Evolutionary conservation across 192 early-diverging fungal genomes (phyloP).

Genomic region (Hyaloraphidium curvatum): DNA sequence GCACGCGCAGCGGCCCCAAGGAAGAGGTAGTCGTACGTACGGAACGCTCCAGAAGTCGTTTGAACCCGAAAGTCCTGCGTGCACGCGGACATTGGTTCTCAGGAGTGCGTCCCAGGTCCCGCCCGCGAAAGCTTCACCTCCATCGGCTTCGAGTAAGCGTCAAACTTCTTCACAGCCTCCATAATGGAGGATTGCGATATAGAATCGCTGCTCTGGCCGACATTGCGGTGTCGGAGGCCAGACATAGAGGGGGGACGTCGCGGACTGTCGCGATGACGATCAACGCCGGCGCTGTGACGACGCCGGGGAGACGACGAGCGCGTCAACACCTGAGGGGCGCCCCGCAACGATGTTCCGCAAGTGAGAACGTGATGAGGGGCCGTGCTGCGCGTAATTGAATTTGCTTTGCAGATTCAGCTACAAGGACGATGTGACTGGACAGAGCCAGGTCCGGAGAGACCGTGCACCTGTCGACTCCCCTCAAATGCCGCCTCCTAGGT

Average conservation of each 20-base stretch:
- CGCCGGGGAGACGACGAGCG: not conserved
- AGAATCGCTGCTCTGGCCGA: not conserved
- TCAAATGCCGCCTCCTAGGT: conserved; percentile 14
- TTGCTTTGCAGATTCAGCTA: conserved; percentile 37
- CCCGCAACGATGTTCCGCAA: not conserved
- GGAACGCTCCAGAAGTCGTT: conserved; percentile 54
- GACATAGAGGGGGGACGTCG: not conserved
- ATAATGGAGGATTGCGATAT: too few relatives aligned
- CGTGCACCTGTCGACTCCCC: not conserved
- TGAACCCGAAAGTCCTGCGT: conserved; percentile 75
- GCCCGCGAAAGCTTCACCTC: too few relatives aligned
- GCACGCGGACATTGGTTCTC: too few relatives aligned
- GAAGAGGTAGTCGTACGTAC: too few relatives aligned
- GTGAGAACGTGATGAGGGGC: not conserved
- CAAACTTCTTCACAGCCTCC: conserved; percentile 21
- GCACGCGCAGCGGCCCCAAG: too few relatives aligned
- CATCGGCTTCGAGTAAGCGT: conserved; percentile 89
- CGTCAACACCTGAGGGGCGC: not conserved
- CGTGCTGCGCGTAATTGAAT: not conserved
- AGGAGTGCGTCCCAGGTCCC: too few relatives aligned
- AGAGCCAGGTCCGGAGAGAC: conserved; percentile 44
- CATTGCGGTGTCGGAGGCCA: not conserved
- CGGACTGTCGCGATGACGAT: not conserved
- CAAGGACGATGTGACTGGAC: conserved; percentile 61
- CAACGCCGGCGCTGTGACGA: not conserved